Percentiles rank a stretch among this genome's conserved stretches.
Conservation (phyloP, 2,329 filamentous ascomycete genomes). For the Fusarium sp. region DNA sequence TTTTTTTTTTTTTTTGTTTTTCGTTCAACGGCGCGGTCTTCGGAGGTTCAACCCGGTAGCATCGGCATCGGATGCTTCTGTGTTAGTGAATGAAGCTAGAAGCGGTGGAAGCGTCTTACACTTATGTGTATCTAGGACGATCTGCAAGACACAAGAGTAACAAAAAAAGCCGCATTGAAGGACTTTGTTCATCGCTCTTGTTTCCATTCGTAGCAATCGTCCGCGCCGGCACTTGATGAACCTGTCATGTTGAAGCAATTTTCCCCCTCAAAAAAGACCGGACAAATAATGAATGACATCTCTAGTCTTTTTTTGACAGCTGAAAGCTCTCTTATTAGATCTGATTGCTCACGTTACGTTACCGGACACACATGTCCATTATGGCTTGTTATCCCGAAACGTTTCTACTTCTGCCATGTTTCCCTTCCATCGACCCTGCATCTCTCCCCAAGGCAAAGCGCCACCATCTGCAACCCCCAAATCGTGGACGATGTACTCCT, state of each 20-base stretch:
- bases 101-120: background rate
- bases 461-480: background rate
- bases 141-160: background rate
- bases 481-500: background rate
- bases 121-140: background rate
- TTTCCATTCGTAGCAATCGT: background rate
- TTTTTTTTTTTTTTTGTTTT: background rate
- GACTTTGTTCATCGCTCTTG: background rate
- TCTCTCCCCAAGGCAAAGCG: background rate
- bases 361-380: background rate
- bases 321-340: background rate
- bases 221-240: background rate
- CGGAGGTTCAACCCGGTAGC: background rate
- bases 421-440: background rate
- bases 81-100: background rate
- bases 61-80: slow-evolving; percentile 1
- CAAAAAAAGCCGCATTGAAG: background rate
- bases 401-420: background rate
- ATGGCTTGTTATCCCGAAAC: background rate
- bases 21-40: background rate
- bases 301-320: background rate
- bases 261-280: background rate
- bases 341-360: background rate
- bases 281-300: background rate
- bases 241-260: background rate